Base-by-base conservation (phyloP, 352 stramenopile species). In the Phytophthora vignae region DNA sequence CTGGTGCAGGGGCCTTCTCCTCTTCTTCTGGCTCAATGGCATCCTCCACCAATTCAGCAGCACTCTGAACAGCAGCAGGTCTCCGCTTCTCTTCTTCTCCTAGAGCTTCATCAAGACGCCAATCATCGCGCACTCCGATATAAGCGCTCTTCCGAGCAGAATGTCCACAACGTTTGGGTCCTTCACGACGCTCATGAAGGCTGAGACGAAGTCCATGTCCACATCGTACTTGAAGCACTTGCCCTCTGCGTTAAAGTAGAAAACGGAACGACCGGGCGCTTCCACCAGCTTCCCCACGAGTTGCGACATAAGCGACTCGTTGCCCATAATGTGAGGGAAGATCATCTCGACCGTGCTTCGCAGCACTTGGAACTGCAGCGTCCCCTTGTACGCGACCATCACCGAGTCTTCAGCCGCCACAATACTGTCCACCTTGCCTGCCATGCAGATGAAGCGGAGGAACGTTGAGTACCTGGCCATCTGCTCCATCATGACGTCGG, bases 261-360 rank as follows among this genome's bases (percentile, higher is more conserved):
- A 77, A 22, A 56, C 61, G 0, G 66, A 60, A 17, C 54, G 25
- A 11, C 27, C 60, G 25, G 36, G 46, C 1, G 38, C 54, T 6
- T 59, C 42, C 4, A 63, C 55, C 21, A 64, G 19, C 36, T 49
- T 29, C 0, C 65, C 71, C 19, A 77, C 55, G 10, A 74, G 56
- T 17, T 52, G 55, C 17, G 71, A 55, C 14, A 77, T 33, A 3
- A 77, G 54, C 48, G 55, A 69, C 31, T 77, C 64, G 31, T 71
- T 15, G 3, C 71, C 49, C 15, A 67, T 59, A 19, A 80, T 62
- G 22, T 80, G 64, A 4, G 73, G 69, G 57, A 77, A 80, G 2
- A 71, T 58, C 50, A 62, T 56, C 46, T 72, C 46, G 31, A 77
- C 75, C 4, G 69, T 77, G 46, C 57, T 72, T n/a, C 56, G 56